Percentiles rank a stretch among this genome's conserved stretches.
Evolutionary conservation across 371 early-diverging fungal species (phyloP).

Genomic region (Rhizopus microsporus): DNA sequence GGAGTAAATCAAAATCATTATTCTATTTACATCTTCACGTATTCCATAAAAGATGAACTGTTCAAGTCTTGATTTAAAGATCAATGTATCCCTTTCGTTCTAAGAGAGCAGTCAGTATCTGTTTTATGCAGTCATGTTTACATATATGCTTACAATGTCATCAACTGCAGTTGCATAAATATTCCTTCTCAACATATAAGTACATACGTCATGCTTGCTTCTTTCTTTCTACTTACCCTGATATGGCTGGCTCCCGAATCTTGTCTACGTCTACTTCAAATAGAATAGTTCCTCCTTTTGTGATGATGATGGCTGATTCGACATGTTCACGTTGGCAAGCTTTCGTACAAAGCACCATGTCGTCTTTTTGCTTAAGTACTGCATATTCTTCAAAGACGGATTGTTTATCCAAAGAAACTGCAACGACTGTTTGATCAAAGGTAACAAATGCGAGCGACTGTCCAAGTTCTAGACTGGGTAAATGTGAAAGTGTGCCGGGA

Average conservation of each 20-base stretch:
- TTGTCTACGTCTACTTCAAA: slow-evolving; percentile 10
- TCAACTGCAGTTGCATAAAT: slow-evolving; percentile 10
- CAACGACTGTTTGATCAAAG: slow-evolving; percentile 14
- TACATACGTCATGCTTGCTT: background rate
- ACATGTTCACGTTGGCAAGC: background rate
- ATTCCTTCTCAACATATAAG: slow-evolving; percentile 3
- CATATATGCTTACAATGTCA: slow-evolving; percentile 4
- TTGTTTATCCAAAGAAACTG: slow-evolving; percentile 2
- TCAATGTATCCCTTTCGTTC: slow-evolving; percentile 12
- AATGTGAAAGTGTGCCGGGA: background rate
- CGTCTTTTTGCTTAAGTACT: slow-evolving; percentile 1
- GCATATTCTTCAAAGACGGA: slow-evolving; percentile 21
- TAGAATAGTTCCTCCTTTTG: slow-evolving; percentile 6
- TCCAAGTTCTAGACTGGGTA: slow-evolving; percentile 7
- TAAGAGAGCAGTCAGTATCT: background rate
- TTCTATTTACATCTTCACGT: slow-evolving; percentile 7
- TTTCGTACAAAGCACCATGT: slow-evolving; percentile 2
- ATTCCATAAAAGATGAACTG: slow-evolving; percentile 21
- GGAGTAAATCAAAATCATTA: background rate
- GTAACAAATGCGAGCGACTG: slow-evolving; percentile 16
- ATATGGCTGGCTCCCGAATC: slow-evolving; percentile 2
- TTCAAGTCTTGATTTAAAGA: slow-evolving; percentile 17
- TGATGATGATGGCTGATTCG: slow-evolving; percentile 5
- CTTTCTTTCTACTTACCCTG: slow-evolving; percentile 6
- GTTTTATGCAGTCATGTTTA: background rate